Evolutionary conservation across 2,329 filamentous ascomycete species (phyloP).

Genomic region (Podosphaera fusca): DNA sequence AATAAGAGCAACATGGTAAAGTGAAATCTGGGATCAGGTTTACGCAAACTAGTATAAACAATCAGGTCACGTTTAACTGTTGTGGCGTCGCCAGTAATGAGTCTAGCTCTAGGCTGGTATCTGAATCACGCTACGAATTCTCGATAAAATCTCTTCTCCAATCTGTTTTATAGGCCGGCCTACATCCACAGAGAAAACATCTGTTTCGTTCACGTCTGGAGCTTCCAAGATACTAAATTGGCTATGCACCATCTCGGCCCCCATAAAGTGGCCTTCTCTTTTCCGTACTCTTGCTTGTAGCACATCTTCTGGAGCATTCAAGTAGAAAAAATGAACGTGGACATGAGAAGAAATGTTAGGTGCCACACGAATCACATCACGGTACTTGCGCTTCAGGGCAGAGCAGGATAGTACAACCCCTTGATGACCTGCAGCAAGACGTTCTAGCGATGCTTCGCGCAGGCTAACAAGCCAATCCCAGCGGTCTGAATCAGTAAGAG

Average conservation of each 20-base stretch:
- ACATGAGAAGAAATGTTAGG: slow-evolving; percentile 51
- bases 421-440: slow-evolving; percentile 27
- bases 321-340: slow-evolving; percentile 81
- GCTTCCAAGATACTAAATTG: slow-evolving; percentile 78
- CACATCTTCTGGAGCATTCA: slow-evolving; percentile 52
- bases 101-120: neutral
- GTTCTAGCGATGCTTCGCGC: slow-evolving; percentile 40
- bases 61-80: neutral
- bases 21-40: too few species aligned
- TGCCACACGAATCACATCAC: slow-evolving; percentile 69
- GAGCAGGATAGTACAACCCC: slow-evolving; percentile 94
- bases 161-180: slow-evolving; percentile 35
- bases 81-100: neutral
- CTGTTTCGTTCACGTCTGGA: slow-evolving; percentile 44
- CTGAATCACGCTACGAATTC: slow-evolving; percentile 19
- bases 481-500: slow-evolving; percentile 76
- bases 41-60: too few species aligned
- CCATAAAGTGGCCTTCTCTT: slow-evolving; percentile 82
- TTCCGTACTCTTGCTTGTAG: slow-evolving; percentile 52
- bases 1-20: too few species aligned
- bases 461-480: slow-evolving; percentile 89
- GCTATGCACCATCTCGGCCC: slow-evolving; percentile 79
- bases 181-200: slow-evolving; percentile 51
- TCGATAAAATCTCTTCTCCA: slow-evolving; percentile 32
- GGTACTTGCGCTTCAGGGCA: slow-evolving; percentile 88